These are phyloP conservation scores for Lathyrus oleraceus DNA, from an alignment of 306 rosid genomes.

Conservation along the genomic window DNA sequence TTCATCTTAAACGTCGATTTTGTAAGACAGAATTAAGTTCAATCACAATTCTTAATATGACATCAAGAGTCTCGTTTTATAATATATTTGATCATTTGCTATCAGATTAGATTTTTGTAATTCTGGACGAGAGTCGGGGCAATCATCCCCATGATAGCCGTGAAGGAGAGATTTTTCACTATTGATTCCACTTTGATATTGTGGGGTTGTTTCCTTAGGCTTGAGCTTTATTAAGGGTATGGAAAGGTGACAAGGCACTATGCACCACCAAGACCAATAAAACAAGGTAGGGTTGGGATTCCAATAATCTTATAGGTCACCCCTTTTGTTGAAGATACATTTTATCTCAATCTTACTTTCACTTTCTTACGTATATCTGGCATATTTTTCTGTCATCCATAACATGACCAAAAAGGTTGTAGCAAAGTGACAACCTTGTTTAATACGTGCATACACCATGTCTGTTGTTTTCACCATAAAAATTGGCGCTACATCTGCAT, in stretches of 20 bases:
- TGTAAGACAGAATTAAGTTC: too few relatives aligned
- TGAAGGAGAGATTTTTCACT: too few relatives aligned
- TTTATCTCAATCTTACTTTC: slow-evolving; percentile 12
- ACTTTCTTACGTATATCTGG: slow-evolving; percentile 15
- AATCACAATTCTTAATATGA: too few relatives aligned
- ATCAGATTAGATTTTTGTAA: too few relatives aligned
- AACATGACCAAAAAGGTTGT: slow-evolving; percentile 21
- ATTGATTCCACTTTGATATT: neutral
- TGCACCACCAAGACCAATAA: slow-evolving; percentile 33
- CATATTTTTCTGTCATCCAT: slow-evolving; percentile 26
- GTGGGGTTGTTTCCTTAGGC: slow-evolving; percentile 42
- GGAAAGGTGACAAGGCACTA: slow-evolving; percentile 66
- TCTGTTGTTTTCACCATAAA: neutral
- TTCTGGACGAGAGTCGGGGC: too few relatives aligned
- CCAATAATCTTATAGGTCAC: slow-evolving; percentile 32
- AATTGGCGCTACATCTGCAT: neutral
- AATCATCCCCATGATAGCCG: too few relatives aligned
- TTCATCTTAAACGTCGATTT: too few relatives aligned
- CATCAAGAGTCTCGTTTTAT: too few relatives aligned
- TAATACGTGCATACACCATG: slow-evolving; percentile 24
- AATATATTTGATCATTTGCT: too few relatives aligned
- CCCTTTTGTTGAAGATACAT: slow-evolving; percentile 21
- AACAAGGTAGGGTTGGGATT: slow-evolving; percentile 40
- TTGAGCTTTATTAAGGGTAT: slow-evolving; percentile 39
- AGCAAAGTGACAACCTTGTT: slow-evolving; percentile 24